Conservation (phyloP, 2,329 filamentous ascomycete species). For the Trichophyton equinum region DNA sequence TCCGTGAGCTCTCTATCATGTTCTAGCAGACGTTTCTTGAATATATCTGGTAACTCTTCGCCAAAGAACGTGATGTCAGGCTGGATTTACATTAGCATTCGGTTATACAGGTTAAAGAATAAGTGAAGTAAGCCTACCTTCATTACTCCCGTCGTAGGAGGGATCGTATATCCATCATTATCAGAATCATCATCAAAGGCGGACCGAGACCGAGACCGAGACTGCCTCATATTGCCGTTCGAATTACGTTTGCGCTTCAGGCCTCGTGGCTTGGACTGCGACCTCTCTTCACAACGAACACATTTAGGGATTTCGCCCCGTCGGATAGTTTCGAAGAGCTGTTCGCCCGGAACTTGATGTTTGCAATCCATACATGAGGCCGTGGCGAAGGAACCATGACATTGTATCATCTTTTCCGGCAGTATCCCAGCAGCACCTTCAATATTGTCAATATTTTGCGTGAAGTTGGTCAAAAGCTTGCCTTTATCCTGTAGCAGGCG, state of each 20-base stretch:
- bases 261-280: conserved; percentile 37
- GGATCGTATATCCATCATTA: conserved; percentile 49
- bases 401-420: conserved; percentile 77
- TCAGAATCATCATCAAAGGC: conserved; percentile 44
- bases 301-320: conserved; percentile 67
- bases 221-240: conserved; percentile 31
- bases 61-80: conserved; percentile 98
- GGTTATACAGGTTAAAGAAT: neutral
- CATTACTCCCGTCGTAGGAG: conserved; percentile 66
- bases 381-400: conserved; percentile 89
- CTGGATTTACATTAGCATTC: conserved; percentile 20
- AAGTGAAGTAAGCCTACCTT: conserved; percentile 36
- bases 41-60: conserved; percentile 72
- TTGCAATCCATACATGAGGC: conserved; percentile 78
- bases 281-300: conserved; percentile 50
- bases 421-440: conserved; percentile 75
- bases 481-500: conserved; percentile 72
- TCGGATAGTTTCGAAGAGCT: conserved; percentile 67
- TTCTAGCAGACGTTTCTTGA: conserved; percentile 66
- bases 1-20: conserved; percentile 71
- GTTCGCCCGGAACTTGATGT: conserved; percentile 58
- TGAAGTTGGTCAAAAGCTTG: conserved; percentile 92
- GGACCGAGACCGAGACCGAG: conserved; percentile 42
- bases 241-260: conserved; percentile 43
- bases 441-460: conserved; percentile 96